Percentiles rank a stretch among this genome's conserved stretches.
phyloP scores from a whole-genome alignment of 1,284 basidiomycete species.

The Calocybe gambosa region DNA sequence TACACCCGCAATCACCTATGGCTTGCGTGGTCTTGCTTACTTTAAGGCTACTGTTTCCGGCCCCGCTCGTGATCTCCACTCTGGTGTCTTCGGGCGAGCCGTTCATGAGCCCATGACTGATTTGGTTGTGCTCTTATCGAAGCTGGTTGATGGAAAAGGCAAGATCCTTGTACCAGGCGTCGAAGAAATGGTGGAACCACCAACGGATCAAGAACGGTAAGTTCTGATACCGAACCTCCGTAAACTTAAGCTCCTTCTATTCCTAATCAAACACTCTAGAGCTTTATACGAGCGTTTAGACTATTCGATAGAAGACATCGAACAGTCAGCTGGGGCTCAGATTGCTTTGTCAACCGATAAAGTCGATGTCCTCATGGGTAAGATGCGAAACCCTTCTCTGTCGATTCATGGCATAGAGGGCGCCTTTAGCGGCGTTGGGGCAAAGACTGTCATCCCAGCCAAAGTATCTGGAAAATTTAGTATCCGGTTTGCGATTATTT shows the following conservation, averaged over 20 bases:
- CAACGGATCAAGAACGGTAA: slow-evolving; percentile 75
- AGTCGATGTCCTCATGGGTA: slow-evolving; percentile 82
- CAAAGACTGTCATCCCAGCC: slow-evolving; percentile 94
- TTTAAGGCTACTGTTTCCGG: slow-evolving; percentile 83
- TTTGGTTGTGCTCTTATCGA: slow-evolving; percentile 74
- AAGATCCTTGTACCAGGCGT: slow-evolving; percentile 90
- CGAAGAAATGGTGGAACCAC: slow-evolving; percentile 78
- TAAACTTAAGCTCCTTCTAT: background rate
- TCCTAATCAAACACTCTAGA: slow-evolving; percentile 22
- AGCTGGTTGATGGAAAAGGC: slow-evolving; percentile 80
- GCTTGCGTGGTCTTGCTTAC: slow-evolving; percentile 85
- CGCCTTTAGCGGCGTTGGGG: slow-evolving; percentile 84
- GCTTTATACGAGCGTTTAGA: slow-evolving; percentile 72
- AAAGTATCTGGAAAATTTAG: slow-evolving; percentile 92
- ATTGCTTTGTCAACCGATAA: slow-evolving; percentile 81
- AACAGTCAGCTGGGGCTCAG: slow-evolving; percentile 71
- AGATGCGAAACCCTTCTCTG: slow-evolving; percentile 84
- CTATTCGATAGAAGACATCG: slow-evolving; percentile 72
- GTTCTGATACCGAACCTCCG: slow-evolving; percentile 7
- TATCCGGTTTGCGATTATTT: slow-evolving; percentile 80
- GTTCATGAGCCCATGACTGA: slow-evolving; percentile 91
- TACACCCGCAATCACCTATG: slow-evolving; percentile 72
- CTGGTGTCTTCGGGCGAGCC: slow-evolving; percentile 82
- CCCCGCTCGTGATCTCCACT: slow-evolving; percentile 88
- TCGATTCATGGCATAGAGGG: slow-evolving; percentile 97